Base-by-base conservation (phyloP, 2,329 filamentous ascomycete genomes). In the Leptodontidium sp. region DNA sequence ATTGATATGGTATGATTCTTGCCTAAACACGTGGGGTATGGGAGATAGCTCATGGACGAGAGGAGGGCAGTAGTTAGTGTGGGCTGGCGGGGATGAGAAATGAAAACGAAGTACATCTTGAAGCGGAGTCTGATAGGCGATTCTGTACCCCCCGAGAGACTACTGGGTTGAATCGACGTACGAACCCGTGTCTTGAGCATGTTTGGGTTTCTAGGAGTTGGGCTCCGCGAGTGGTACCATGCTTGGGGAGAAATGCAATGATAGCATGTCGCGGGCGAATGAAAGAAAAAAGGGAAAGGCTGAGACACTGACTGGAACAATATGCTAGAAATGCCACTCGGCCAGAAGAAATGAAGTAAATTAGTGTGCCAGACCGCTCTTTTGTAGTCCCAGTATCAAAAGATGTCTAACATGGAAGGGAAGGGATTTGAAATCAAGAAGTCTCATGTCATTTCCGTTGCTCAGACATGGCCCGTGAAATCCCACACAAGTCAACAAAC, bases 171-270 rank as follows among this genome's bases (percentile, higher is more conserved):
- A 8, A 11, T 29, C 50, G 50, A 2, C 32, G 24, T 9, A 17
- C 1, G 24, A 26, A 15, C 29, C 29, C 5, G 2, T 55, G 14
- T 2, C 17, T 55, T 26, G 8, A n/a, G 4, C 7, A 35, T 17
- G 38, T 40, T 8, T 6, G 38, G 38, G 38, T 12, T 9, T 32
- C 5, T 35, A 8, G 26, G 52, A 55, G 52, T 35, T 35, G 14
- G 11, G 26, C 26, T 55, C 52, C 26, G 29, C 14, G 12, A 7
- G 32, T 53, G 24, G 52, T 15, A n/a, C n/a, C 12, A 15, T 55
- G 32, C 38, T 8, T n/a, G 26, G n/a, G 32, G 52, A 55, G 14
- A 55, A 55, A 55, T 35, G 52, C 15, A 55, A 35, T 55, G 52
- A 55, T 55, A 26, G 32, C 29, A 55, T 55, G 14, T 5, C 14